phyloP scores from a whole-genome alignment of 352 stramenopile genomes.

The Elongisporangium senticosum region DNA sequence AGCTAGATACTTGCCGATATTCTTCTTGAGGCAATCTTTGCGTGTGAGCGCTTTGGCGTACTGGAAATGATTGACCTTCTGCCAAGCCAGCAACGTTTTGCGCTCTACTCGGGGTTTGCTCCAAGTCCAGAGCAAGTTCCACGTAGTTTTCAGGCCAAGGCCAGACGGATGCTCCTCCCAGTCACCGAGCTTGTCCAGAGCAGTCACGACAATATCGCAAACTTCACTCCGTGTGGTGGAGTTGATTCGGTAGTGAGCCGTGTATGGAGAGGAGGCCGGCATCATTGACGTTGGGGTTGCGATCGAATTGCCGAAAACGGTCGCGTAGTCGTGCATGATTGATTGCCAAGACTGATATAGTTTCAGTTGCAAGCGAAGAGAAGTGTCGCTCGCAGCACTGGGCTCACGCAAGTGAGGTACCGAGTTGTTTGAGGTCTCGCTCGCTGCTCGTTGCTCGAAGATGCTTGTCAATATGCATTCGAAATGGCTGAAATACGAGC shows the following conservation, averaged over 20 bases:
- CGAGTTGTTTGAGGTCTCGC: conserved; percentile 7
- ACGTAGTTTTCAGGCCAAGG: conserved; percentile 83
- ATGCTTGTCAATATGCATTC: conserved; percentile 72
- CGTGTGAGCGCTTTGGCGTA: conserved; percentile 86
- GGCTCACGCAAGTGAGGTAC: conserved; percentile 12
- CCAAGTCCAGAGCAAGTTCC: conserved; percentile 92
- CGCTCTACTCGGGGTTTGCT: conserved; percentile 80
- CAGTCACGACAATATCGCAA: conserved; percentile 72
- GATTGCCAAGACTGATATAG: conserved; percentile 78
- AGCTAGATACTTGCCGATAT: conserved; percentile 57
- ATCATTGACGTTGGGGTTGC: conserved; percentile 25
- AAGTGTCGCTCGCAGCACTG: conserved; percentile 24
- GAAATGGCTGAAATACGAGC: conserved; percentile 59
- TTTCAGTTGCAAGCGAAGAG: conserved; percentile 65
- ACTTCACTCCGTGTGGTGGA: conserved; percentile 70
- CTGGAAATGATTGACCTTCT: conserved; percentile 95
- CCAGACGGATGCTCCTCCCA: conserved; percentile 78
- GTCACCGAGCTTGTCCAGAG: conserved; percentile 42
- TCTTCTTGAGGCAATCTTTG: conserved; percentile 93
- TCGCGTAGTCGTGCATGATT: conserved; percentile 86
- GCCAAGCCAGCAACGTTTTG: conserved; percentile 84
- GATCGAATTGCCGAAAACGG: conserved; percentile 59
- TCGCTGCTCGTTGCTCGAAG: conserved; percentile 41
- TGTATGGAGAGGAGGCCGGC: conserved; percentile 29
- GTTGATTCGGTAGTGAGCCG: conserved; percentile 78